Percentiles rank a stretch among this genome's conserved stretches.
Evolutionary conservation across 163 green algal genomes (phyloP).

Genomic region (Chlorella variabilis): DNA sequence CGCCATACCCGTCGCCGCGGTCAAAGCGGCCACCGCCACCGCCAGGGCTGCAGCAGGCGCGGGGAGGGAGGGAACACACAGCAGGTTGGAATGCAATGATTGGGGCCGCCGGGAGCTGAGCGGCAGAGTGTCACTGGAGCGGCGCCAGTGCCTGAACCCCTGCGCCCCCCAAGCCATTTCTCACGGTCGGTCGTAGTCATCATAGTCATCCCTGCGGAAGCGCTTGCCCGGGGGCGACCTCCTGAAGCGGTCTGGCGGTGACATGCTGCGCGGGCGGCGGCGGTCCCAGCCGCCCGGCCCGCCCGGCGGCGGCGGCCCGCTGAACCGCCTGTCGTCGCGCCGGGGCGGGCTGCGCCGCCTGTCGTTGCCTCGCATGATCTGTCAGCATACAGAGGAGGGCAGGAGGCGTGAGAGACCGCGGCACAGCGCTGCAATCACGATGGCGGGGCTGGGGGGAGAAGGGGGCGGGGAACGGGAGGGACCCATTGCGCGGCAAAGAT

Average conservation of each 20-base stretch:
- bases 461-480: no score
- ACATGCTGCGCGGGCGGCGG: constrained; percentile 30
- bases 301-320: constrained; percentile 11
- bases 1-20: constrained; percentile 7
- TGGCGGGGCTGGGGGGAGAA: background rate
- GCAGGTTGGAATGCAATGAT: no score
- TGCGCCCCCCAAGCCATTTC: background rate
- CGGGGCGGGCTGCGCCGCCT: constrained; percentile 27
- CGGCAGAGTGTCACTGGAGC: background rate
- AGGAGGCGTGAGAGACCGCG: constrained; percentile 5
- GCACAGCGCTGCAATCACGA: background rate
- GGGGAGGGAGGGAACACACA: no score
- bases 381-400: background rate
- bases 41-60: constrained; percentile 10
- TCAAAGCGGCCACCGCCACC: constrained; percentile 28
- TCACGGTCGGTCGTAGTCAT: constrained; percentile 44
- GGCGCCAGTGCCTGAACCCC: no score
- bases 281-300: background rate
- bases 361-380: constrained; percentile 31
- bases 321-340: constrained; percentile 31
- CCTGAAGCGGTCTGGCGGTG: constrained; percentile 39
- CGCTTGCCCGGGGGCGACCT: constrained; percentile 48
- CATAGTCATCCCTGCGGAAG: constrained; percentile 44
- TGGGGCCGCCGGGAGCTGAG: no score
- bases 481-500: no score